Percentiles rank a stretch among this genome's conserved stretches.
Evolutionary conservation across 1,139 yeast species (phyloP).

Genomic region (Hyphopichia pseudoburtonii): DNA sequence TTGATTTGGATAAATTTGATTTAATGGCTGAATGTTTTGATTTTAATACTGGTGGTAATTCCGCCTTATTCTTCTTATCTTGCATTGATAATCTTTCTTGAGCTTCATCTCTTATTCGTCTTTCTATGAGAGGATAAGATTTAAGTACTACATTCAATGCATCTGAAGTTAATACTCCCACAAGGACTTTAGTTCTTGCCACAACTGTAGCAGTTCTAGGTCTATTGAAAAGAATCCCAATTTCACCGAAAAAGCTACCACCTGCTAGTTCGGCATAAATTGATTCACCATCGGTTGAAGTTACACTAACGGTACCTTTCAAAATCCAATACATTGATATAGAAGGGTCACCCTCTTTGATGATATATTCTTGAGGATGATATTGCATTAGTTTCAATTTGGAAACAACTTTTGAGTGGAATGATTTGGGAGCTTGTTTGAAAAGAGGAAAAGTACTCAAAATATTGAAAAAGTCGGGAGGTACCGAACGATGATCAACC

Average conservation of each 20-base stretch:
- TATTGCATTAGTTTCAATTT: conserved; percentile 58
- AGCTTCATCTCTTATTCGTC: conserved; percentile 73
- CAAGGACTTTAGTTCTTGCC: conserved; percentile 63
- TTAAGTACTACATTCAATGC: conserved; percentile 59
- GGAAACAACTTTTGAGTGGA: conserved; percentile 58
- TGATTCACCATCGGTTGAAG: conserved; percentile 75
- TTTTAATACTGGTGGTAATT: conserved; percentile 8
- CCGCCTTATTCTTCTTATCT: conserved; percentile 51
- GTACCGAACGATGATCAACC: conserved; percentile 24
- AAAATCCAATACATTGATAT: conserved; percentile 79
- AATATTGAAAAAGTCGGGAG: conserved; percentile 52
- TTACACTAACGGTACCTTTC: conserved; percentile 70
- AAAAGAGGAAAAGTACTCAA: conserved; percentile 62
- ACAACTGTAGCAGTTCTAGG: conserved; percentile 80
- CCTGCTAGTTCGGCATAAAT: conserved; percentile 66
- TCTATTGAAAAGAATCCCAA: conserved; percentile 70
- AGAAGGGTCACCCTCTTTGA: conserved; percentile 72
- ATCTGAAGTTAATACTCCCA: conserved; percentile 68
- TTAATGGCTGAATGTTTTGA: conserved; percentile 1
- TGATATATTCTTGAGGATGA: conserved; percentile 67
- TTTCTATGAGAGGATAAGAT: conserved; percentile 62
- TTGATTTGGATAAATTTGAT: not conserved
- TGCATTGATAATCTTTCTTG: conserved; percentile 73
- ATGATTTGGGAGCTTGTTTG: conserved; percentile 63
- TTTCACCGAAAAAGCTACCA: conserved; percentile 77